A percentile compares a stretch with the other conserved stretches of the same genome.
These are phyloP conservation scores for Seminavis robusta DNA, from an alignment of 108 stramenopile species.

Conservation along the genomic window DNA sequence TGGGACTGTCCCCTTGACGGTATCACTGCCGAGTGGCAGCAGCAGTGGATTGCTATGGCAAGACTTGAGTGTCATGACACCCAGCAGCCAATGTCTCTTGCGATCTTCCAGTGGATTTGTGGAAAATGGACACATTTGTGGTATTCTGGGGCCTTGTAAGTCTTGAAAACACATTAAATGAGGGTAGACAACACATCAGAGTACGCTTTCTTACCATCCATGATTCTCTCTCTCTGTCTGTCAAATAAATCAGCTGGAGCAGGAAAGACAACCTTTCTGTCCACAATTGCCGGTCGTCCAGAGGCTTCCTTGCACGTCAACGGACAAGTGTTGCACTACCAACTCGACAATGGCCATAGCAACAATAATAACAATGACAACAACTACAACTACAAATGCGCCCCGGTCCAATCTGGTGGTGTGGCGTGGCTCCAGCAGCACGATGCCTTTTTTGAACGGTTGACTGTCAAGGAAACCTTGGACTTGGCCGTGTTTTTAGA, in stretches of 20 bases:
- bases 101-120: constrained; percentile 51
- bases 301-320: no score
- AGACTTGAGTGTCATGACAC: constrained; percentile 17
- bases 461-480: constrained; percentile 77
- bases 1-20: no score
- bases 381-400: not conserved
- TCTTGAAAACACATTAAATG: constrained; percentile 65
- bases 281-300: no score
- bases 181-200: constrained; percentile 8
- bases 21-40: no score
- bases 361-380: not conserved
- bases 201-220: not conserved
- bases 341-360: not conserved
- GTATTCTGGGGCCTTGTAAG: constrained; percentile 64
- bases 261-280: no score
- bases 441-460: constrained; percentile 76
- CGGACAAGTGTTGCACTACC: not conserved
- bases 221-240: not conserved
- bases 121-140: constrained; percentile 57
- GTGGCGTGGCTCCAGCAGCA: constrained; percentile 81
- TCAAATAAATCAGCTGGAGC: not conserved
- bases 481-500: constrained; percentile 73
- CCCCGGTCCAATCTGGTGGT: constrained; percentile 16
- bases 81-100: constrained; percentile 31
- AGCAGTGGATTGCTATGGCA: constrained; percentile 29